Conservation (phyloP, 257 asterid genomes). For the Ocimum tenuiflorum region DNA sequence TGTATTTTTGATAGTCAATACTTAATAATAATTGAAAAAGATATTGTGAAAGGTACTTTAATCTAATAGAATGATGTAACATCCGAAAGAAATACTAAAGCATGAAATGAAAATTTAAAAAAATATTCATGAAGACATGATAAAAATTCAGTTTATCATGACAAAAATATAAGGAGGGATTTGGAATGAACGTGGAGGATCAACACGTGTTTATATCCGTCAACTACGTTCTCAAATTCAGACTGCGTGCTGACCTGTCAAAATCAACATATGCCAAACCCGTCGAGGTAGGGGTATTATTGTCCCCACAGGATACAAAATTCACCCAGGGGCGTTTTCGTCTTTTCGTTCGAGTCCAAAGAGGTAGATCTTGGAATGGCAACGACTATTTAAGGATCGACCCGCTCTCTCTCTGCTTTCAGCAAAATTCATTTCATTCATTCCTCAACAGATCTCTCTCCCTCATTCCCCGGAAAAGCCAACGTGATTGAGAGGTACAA, state of each 20-base stretch:
- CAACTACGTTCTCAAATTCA: too few relatives aligned
- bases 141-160: too few relatives aligned
- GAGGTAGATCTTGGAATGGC: conserved; percentile 29
- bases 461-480: not conserved
- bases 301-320: not conserved
- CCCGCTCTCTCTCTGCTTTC: conserved; percentile 33
- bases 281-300: not conserved
- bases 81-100: too few relatives aligned
- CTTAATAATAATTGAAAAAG: too few relatives aligned
- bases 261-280: conserved; percentile 4
- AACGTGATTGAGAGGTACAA: conserved; percentile 26
- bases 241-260: not conserved
- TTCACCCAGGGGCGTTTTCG: conserved; percentile 10
- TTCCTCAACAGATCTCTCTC: conserved; percentile 19
- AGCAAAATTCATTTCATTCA: not conserved
- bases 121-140: too few relatives aligned
- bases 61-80: too few relatives aligned
- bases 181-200: too few relatives aligned
- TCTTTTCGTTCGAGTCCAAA: conserved; percentile 11
- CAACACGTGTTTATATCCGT: too few relatives aligned
- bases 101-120: too few relatives aligned
- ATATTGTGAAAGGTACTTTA: too few relatives aligned
- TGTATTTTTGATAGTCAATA: too few relatives aligned
- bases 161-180: too few relatives aligned
- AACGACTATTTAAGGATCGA: conserved; percentile 36